Evolutionary conservation across 2,329 filamentous ascomycete genomes (phyloP).

Genomic region (Pochonia chlamydosporia): DNA sequence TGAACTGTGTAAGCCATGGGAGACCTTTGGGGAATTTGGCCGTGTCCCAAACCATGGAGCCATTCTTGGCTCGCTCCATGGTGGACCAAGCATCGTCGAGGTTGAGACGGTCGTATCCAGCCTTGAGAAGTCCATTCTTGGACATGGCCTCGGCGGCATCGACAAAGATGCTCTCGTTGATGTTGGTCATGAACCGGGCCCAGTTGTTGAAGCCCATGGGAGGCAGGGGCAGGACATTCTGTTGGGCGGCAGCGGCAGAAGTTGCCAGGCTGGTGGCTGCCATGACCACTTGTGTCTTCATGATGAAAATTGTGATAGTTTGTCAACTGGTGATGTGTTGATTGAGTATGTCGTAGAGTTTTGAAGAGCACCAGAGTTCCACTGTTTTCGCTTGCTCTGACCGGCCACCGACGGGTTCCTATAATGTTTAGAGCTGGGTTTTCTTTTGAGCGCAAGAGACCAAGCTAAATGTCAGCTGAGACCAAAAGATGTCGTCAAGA

Average conservation of each 20-base stretch:
- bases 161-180: constrained; percentile 42
- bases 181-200: constrained; percentile 39
- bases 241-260: background rate
- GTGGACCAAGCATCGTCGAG: constrained; percentile 41
- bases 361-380: no score
- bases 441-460: no score
- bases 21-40: constrained; percentile 36
- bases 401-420: no score
- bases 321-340: no score
- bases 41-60: constrained; percentile 34
- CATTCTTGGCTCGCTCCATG: constrained; percentile 25
- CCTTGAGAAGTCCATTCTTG: constrained; percentile 30
- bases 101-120: constrained; percentile 29
- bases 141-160: constrained; percentile 40
- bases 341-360: no score
- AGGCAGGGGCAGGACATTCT: constrained; percentile 18
- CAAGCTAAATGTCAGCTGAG: no score
- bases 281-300: background rate
- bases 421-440: no score
- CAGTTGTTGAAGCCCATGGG: constrained; percentile 50
- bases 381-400: no score
- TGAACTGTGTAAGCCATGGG: constrained; percentile 32
- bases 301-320: background rate
- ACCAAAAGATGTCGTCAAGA: no score
- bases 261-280: background rate